Percentiles rank a stretch among this genome's conserved stretches.
Evolutionary conservation across 257 asterid species (phyloP).

Genomic region (Solanum habrochaites): DNA sequence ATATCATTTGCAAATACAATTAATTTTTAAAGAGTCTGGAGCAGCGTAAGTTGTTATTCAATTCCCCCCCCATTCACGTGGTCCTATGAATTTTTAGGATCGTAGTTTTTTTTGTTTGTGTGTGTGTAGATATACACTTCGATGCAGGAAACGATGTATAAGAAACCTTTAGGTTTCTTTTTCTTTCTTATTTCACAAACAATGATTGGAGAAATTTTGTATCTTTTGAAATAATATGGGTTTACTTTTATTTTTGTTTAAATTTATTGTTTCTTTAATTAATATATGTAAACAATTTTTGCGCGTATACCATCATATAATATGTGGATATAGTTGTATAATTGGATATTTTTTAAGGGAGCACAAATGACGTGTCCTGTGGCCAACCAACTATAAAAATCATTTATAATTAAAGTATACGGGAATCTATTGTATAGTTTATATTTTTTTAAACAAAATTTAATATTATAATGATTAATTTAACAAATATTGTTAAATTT

Average conservation of each 20-base stretch:
- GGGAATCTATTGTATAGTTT: not conserved
- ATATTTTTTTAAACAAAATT: not conserved
- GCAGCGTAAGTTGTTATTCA: not conserved
- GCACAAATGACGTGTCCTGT: not conserved
- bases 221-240: not conserved
- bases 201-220: not conserved
- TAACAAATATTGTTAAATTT: not conserved
- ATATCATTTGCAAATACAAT: not conserved
- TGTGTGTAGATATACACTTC: not conserved
- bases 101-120: not conserved
- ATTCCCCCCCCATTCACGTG: not conserved
- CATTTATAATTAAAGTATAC: not conserved
- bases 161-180: not conserved
- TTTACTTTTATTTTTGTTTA: not conserved
- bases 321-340: not conserved
- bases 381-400: not conserved
- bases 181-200: not conserved
- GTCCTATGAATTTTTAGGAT: not conserved
- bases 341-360: not conserved
- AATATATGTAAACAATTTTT: not conserved
- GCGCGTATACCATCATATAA: not conserved
- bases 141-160: not conserved
- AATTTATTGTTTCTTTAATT: not conserved
- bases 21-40: not conserved
- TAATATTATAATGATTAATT: not conserved